Percentiles rank a stretch among this genome's conserved stretches.
Evolutionary conservation across 441 rosid genomes (phyloP).

Genomic region (Adansonia gregorii): DNA sequence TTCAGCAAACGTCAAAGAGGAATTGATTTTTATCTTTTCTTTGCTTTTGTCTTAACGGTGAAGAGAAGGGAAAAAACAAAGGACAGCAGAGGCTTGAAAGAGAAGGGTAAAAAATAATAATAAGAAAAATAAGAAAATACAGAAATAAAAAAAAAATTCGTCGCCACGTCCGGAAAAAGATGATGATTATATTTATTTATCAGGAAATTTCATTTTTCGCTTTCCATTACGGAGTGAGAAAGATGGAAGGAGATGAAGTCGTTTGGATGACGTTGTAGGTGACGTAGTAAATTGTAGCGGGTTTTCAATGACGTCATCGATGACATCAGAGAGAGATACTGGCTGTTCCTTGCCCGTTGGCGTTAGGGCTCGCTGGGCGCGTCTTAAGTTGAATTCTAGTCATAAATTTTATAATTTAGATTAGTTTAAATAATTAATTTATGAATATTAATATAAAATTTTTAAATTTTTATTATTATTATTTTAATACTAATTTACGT

Average conservation of each 20-base stretch:
- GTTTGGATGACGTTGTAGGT: slow-evolving; percentile 42
- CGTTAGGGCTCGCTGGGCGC: too few relatives aligned
- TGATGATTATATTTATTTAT: not conserved
- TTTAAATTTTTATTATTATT: too few relatives aligned
- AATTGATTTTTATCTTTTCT: not conserved
- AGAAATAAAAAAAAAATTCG: not conserved
- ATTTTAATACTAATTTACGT: too few relatives aligned
- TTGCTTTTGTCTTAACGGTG: not conserved
- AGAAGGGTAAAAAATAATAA: not conserved
- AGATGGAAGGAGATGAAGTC: slow-evolving; percentile 42
- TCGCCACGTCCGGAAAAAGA: not conserved
- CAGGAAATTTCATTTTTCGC: slow-evolving; percentile 41
- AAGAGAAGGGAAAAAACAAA: not conserved
- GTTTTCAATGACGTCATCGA: slow-evolving; percentile 39
- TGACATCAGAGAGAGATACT: slow-evolving; percentile 35
- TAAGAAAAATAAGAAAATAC: not conserved
- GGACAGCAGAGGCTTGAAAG: not conserved
- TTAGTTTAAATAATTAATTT: too few relatives aligned
- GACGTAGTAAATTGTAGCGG: slow-evolving; percentile 45
- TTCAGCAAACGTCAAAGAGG: not conserved
- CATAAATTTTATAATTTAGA: too few relatives aligned
- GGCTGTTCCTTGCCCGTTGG: not conserved
- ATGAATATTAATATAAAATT: too few relatives aligned
- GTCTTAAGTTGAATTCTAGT: too few relatives aligned
- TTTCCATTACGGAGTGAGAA: slow-evolving; percentile 19